These are phyloP conservation scores for Ascochyta lentis DNA, from an alignment of 2,329 filamentous ascomycete genomes.

Conservation along the genomic window DNA sequence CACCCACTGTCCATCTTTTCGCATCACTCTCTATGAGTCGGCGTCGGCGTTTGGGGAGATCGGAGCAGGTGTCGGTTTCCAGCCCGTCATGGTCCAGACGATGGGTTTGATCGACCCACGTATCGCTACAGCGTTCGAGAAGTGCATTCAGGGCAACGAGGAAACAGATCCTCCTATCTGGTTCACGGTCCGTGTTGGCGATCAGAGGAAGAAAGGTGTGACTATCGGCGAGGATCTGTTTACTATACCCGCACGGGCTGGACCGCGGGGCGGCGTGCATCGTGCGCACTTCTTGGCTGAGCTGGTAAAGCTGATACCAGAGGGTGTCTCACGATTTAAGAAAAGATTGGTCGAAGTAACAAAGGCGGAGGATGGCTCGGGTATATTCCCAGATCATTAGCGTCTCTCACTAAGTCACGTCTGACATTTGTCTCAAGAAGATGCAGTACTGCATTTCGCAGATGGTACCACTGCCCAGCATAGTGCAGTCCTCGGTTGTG, in stretches of 20 bases:
- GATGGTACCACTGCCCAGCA: conserved; percentile 56
- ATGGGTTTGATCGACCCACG: conserved; percentile 52
- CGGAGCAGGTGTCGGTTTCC: conserved; percentile 63
- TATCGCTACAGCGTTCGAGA: conserved; percentile 21
- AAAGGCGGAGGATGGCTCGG: conserved; percentile 31
- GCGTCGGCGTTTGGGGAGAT: conserved; percentile 62
- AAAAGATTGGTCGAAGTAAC: conserved; percentile 46
- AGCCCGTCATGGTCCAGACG: conserved; percentile 35
- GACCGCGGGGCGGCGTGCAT: conserved; percentile 50
- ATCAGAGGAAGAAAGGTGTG: conserved; percentile 27
- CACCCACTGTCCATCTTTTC: conserved; percentile 48
- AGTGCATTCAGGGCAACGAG: conserved; percentile 16
- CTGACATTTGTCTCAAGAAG: conserved; percentile 5
- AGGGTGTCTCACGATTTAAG: conserved; percentile 49
- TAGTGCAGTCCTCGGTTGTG: conserved; percentile 64
- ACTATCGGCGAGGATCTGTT: conserved; percentile 30
- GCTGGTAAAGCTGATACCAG: conserved; percentile 56
- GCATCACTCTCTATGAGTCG: conserved; percentile 62
- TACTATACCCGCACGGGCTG: conserved; percentile 32
- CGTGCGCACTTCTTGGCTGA: conserved; percentile 59
- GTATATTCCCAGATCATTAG: background rate
- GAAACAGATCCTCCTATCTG: conserved; percentile 26
- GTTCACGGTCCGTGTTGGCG: conserved; percentile 34
- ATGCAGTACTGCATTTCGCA: conserved; percentile 48
- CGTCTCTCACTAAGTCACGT: no score